Percentiles rank a stretch among this genome's conserved stretches.
phyloP scores from a whole-genome alignment of 495 filamentous ascomycete genomes.

The Ramalina intermedia region DNA sequence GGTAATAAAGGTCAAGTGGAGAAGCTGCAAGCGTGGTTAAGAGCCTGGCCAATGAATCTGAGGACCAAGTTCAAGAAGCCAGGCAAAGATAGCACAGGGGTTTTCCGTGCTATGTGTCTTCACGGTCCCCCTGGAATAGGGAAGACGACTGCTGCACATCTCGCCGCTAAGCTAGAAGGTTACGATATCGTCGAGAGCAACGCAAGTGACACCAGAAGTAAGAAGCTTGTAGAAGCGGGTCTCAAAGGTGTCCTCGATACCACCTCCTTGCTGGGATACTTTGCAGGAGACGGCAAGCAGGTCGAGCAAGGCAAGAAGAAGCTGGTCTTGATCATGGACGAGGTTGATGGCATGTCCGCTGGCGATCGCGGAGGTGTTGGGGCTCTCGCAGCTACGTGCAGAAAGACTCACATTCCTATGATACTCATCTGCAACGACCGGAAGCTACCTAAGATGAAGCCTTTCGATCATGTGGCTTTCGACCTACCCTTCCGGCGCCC shows the following conservation, averaged over 20 bases:
- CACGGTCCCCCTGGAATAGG: slow-evolving; percentile 93
- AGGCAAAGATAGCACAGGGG: slow-evolving; percentile 69
- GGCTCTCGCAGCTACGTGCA: slow-evolving; percentile 83
- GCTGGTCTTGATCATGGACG: slow-evolving; percentile 93
- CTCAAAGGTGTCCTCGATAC: slow-evolving; percentile 84
- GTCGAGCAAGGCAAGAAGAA: slow-evolving; percentile 76
- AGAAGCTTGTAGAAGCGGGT: slow-evolving; percentile 84
- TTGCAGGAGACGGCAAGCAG: slow-evolving; percentile 69
- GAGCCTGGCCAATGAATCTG: slow-evolving; percentile 59
- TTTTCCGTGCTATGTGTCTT: slow-evolving; percentile 73
- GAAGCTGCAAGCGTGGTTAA: slow-evolving; percentile 75
- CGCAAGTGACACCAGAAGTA: slow-evolving; percentile 92
- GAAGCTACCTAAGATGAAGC: slow-evolving; percentile 88
- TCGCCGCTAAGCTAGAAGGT: slow-evolving; percentile 83
- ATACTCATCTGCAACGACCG: slow-evolving; percentile 98
- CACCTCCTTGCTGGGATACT: slow-evolving; percentile 81
- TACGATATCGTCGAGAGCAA: slow-evolving; percentile 92
- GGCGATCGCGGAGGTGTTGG: slow-evolving; percentile 94
- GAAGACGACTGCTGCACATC: slow-evolving; percentile 92
- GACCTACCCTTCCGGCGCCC: slow-evolving; percentile 82
- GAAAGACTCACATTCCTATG: slow-evolving; percentile 85
- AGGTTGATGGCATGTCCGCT: slow-evolving; percentile 97
- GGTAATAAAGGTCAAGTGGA: slow-evolving; percentile 89
- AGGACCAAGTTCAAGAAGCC: slow-evolving; percentile 61
- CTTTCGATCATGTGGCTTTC: slow-evolving; percentile 71